Evolutionary conservation across 805 yeast genomes (phyloP).

Genomic region (Kockiozyma suomiensis): DNA sequence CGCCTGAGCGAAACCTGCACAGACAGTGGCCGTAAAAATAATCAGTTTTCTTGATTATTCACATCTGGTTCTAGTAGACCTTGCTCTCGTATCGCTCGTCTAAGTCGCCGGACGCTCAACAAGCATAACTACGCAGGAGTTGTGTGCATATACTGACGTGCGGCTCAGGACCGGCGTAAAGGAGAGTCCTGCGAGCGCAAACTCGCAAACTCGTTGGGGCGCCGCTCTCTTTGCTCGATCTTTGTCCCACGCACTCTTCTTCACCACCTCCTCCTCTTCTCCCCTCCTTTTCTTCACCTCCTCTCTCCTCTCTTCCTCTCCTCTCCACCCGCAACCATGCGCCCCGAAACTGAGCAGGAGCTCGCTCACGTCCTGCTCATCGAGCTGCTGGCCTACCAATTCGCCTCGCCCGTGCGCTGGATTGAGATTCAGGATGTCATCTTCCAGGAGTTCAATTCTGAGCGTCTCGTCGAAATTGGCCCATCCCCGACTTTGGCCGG

Average conservation of each 20-base stretch:
- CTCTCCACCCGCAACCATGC: conserved; percentile 49
- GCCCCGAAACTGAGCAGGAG: conserved; percentile 97
- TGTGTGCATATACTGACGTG: neutral
- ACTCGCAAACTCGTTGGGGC: conserved; percentile 4
- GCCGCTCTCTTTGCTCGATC: conserved; percentile 4
- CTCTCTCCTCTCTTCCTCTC: conserved; percentile 1
- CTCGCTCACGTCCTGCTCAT: conserved; percentile 92
- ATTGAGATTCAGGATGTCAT: conserved; percentile 99
- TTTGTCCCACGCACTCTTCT: neutral
- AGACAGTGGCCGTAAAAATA: too few species aligned
- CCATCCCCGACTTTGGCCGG: conserved; percentile 99
- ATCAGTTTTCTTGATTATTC: too few species aligned
- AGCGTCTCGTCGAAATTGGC: conserved; percentile 96
- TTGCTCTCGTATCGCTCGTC: too few species aligned
- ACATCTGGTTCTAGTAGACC: too few species aligned
- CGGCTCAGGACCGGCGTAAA: neutral
- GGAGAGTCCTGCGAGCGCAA: too few species aligned
- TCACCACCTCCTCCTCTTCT: conserved; percentile 1
- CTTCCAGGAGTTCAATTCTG: conserved; percentile 89
- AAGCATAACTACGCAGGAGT: neutral
- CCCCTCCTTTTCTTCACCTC: conserved; percentile 1
- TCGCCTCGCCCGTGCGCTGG: conserved; percentile 99
- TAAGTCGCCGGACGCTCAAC: neutral
- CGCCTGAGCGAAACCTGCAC: too few species aligned
- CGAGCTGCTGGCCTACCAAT: conserved; percentile 96